A percentile compares a stretch with the other conserved stretches of the same genome.
These are phyloP conservation scores for Xerocomellus chrysenteron DNA, from an alignment of 768 basidiomycete species.

Conservation along the genomic window DNA sequence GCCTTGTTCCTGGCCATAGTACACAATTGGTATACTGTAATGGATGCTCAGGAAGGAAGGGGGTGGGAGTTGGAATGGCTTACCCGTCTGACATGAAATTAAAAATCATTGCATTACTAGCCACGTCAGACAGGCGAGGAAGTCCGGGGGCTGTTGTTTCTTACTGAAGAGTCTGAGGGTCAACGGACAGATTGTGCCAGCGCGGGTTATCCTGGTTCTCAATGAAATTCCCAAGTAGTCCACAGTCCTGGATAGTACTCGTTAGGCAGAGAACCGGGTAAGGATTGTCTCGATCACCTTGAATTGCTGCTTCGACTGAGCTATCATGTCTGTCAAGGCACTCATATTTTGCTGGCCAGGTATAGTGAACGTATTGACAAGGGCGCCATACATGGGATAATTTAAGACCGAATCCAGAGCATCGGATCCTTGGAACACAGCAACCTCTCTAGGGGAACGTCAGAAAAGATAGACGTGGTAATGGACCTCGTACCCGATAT, in stretches of 20 bases:
- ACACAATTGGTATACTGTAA: conserved; percentile 69
- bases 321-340: conserved; percentile 51
- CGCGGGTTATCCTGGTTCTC: conserved; percentile 79
- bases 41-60: not conserved
- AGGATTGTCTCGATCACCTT: conserved; percentile 29
- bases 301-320: conserved; percentile 53
- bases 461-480: conserved; percentile 10
- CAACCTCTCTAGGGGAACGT: conserved; percentile 43
- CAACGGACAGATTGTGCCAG: conserved; percentile 70
- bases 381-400: conserved; percentile 65
- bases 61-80: not conserved
- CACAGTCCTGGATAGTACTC: conserved; percentile 17
- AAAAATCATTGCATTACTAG: conserved; percentile 71
- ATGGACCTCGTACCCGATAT: conserved; percentile 43
- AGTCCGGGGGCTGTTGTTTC: conserved; percentile 16
- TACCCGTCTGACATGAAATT: conserved; percentile 74
- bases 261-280: not conserved
- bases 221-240: conserved; percentile 68
- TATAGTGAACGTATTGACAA: conserved; percentile 65
- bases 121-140: conserved; percentile 12
- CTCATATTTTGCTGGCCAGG: conserved; percentile 66
- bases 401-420: conserved; percentile 69
- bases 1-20: conserved; percentile 79
- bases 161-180: conserved; percentile 68
- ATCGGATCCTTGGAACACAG: conserved; percentile 60